Evolutionary conservation across 2,329 filamentous ascomycete genomes (phyloP).

Genomic region (Venturia effusa): DNA sequence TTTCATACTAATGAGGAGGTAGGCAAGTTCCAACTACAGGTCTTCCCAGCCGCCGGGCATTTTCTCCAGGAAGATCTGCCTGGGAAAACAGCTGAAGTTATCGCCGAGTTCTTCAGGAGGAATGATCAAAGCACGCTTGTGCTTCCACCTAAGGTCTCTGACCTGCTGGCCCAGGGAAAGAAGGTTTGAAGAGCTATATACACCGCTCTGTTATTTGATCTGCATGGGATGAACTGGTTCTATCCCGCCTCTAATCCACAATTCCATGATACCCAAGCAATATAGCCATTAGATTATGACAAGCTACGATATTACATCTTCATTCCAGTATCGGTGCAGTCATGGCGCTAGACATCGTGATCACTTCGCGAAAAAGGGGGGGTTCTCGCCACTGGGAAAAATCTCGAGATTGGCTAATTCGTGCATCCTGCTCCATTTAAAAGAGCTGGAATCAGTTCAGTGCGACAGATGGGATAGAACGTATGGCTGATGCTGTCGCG

Average conservation of each 20-base stretch:
- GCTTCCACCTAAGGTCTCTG: slow-evolving; percentile 75
- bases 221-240: not conserved
- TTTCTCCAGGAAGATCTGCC: slow-evolving; percentile 95
- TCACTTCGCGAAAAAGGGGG: too few species aligned
- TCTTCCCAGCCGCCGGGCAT: slow-evolving; percentile 89
- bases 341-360: too few species aligned
- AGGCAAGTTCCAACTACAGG: slow-evolving; percentile 90
- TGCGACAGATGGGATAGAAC: too few species aligned
- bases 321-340: too few species aligned
- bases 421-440: too few species aligned
- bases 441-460: too few species aligned
- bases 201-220: not conserved
- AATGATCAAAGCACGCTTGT: slow-evolving; percentile 82
- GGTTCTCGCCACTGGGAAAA: too few species aligned
- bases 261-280: not conserved
- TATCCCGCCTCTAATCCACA: not conserved
- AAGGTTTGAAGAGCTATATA: slow-evolving; percentile 27
- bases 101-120: slow-evolving; percentile 83
- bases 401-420: too few species aligned
- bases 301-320: not conserved
- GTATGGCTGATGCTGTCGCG: too few species aligned
- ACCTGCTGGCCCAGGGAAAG: slow-evolving; percentile 38
- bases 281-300: not conserved
- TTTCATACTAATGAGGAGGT: slow-evolving; percentile 18
- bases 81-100: slow-evolving; percentile 71